phyloP scores from a whole-genome alignment of 352 stramenopile genomes.

The Phytophthora pseudosyringae region DNA sequence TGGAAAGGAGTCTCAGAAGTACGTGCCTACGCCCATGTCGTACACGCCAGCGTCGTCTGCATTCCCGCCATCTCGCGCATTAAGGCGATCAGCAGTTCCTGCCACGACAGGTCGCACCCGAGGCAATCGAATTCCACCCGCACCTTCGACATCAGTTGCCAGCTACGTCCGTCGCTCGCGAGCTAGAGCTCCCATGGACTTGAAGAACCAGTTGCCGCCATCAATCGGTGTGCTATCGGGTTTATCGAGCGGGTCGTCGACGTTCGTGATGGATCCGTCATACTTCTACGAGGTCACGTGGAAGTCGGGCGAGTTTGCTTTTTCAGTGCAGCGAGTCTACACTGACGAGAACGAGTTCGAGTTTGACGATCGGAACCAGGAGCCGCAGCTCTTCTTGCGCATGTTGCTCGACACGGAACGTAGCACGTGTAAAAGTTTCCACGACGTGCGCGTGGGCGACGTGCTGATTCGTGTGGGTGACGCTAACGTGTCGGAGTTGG shows the following conservation, averaged over 20 bases:
- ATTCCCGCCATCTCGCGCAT: slow-evolving; percentile 30
- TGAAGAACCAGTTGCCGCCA: slow-evolving; percentile 65
- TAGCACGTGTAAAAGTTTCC: slow-evolving; percentile 69
- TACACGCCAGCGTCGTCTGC: slow-evolving; percentile 38
- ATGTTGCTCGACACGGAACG: slow-evolving; percentile 83
- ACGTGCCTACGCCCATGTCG: slow-evolving; percentile 31
- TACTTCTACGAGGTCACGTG: slow-evolving; percentile 72
- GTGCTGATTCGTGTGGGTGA: slow-evolving; percentile 70
- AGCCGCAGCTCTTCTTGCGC: slow-evolving; percentile 61
- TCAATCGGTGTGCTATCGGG: slow-evolving; percentile 68
- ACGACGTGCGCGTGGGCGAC: slow-evolving; percentile 65
- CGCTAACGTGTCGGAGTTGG: slow-evolving; percentile 67
- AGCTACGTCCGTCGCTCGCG: slow-evolving; percentile 49
- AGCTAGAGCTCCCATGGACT: slow-evolving; percentile 47
- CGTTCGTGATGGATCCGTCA: slow-evolving; percentile 57
- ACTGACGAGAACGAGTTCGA: slow-evolving; percentile 51
- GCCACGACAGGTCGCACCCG: slow-evolving; percentile 29
- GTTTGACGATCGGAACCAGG: slow-evolving; percentile 43
- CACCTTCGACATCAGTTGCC: slow-evolving; percentile 23
- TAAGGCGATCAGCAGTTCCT: slow-evolving; percentile 26
- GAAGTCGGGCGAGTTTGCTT: slow-evolving; percentile 71
- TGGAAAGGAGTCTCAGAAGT: slow-evolving; percentile 16
- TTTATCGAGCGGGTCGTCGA: slow-evolving; percentile 62
- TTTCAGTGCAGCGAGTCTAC: slow-evolving; percentile 78
- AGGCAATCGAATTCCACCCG: slow-evolving; percentile 10